A percentile compares a stretch with the other conserved stretches of the same genome.
These are phyloP conservation scores for Triticum turgidum DNA, from an alignment of 176 grass and related monocot genomes.

Conservation along the genomic window DNA sequence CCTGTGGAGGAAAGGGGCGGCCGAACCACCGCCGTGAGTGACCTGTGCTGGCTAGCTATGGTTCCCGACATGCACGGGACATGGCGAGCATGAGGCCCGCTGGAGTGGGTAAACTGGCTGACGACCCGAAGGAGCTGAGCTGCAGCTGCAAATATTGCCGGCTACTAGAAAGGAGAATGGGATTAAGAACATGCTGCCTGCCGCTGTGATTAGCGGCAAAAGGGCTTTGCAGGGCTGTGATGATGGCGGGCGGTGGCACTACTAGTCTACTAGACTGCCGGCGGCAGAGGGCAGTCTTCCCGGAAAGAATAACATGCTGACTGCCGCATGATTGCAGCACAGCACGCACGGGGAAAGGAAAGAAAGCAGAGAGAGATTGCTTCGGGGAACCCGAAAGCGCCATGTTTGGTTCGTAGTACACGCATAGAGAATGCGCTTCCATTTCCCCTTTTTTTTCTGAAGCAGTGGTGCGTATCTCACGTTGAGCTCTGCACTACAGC, in stretches of 20 bases:
- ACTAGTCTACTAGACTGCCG: neutral
- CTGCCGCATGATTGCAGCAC: conserved; percentile 29
- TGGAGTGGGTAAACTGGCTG: neutral
- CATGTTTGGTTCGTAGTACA: neutral
- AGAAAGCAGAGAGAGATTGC: neutral
- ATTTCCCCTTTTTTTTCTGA: neutral
- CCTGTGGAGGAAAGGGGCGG: neutral
- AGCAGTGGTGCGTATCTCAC: neutral
- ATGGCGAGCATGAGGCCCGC: neutral
- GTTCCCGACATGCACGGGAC: neutral
- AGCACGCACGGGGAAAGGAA: neutral
- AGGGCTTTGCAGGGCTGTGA: conserved; percentile 2
- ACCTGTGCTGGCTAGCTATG: neutral
- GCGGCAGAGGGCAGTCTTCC: neutral
- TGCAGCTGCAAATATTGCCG: too few species aligned
- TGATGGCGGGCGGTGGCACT: neutral
- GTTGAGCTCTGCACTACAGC: neutral
- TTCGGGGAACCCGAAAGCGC: neutral
- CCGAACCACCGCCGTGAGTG: neutral
- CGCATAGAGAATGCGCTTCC: neutral
- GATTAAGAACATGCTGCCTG: neutral
- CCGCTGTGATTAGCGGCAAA: neutral
- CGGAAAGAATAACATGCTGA: conserved; percentile 30
- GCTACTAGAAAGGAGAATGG: too few species aligned
- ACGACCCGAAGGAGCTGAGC: neutral